Conservation (phyloP, 2,329 filamentous ascomycete species). For the Colletotrichum somersetense region DNA sequence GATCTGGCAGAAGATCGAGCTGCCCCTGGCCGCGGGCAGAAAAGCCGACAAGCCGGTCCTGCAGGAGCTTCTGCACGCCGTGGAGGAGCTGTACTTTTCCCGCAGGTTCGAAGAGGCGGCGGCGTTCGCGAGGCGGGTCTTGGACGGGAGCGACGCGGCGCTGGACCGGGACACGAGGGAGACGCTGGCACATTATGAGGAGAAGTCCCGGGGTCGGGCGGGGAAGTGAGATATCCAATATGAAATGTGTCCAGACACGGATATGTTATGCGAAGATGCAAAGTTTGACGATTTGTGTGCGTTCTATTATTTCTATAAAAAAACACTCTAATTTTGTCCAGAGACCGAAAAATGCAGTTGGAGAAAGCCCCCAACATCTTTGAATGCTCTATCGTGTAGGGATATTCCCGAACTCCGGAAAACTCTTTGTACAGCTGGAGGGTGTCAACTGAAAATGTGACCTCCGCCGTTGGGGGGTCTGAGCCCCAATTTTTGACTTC, state of each 20-base stretch:
- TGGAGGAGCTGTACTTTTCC: conserved; percentile 70
- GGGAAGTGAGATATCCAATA: conserved; percentile 7
- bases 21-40: conserved; percentile 53
- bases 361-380: neutral
- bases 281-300: conserved; percentile 29
- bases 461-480: neutral
- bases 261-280: neutral
- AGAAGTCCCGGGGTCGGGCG: conserved; percentile 54
- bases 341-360: conserved; percentile 8
- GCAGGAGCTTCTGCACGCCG: conserved; percentile 66
- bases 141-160: conserved; percentile 49
- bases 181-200: conserved; percentile 58
- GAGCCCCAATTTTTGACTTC: conserved; percentile 4
- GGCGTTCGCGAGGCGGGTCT: conserved; percentile 54
- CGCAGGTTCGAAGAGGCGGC: conserved; percentile 60
- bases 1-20: conserved; percentile 58
- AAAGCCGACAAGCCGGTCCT: conserved; percentile 59
- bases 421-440: conserved; percentile 26
- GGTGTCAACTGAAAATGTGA: neutral
- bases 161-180: conserved; percentile 60
- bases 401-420: conserved; percentile 36
- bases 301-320: conserved; percentile 26
- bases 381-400: conserved; percentile 35
- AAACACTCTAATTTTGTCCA: conserved; percentile 23
- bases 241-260: neutral